Conservation (phyloP, 192 early-diverging fungal species). For the Coemansia aciculifera region DNA sequence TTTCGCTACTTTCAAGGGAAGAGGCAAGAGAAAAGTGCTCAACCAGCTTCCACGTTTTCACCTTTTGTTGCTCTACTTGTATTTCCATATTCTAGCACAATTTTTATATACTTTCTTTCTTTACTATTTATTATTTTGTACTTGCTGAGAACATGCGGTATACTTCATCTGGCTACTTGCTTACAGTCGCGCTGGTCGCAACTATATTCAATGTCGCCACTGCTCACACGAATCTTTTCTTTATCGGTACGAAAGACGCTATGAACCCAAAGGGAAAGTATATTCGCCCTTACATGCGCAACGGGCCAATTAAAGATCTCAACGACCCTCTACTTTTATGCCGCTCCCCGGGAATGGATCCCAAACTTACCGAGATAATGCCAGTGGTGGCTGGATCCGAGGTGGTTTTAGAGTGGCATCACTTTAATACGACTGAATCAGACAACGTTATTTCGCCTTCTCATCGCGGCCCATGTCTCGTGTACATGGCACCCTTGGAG, state of each 20-base stretch:
- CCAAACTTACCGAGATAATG: not conserved
- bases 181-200: conserved; percentile 6
- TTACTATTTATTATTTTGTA: not conserved
- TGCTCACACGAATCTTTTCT: not conserved
- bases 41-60: too few species aligned
- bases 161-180: not conserved
- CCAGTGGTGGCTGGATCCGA: not conserved
- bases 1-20: not conserved
- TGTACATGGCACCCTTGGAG: conserved; percentile 38
- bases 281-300: not conserved
- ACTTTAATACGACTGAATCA: conserved; percentile 20
- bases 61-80: not conserved
- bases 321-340: not conserved
- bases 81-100: not conserved
- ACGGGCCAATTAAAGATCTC: not conserved
- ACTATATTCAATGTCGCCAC: not conserved
- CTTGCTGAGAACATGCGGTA: not conserved
- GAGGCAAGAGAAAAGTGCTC: not conserved
- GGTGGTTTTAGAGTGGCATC: conserved; percentile 30
- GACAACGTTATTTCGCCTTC: conserved; percentile 26
- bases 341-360: not conserved
- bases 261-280: not conserved
- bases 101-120: not conserved
- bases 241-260: not conserved
- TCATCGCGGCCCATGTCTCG: conserved; percentile 30